Evolutionary conservation across 2,329 filamentous ascomycete genomes (phyloP), one percentile per base, ranked within the genome.

Genomic region (Ophiostoma montium): DNA sequence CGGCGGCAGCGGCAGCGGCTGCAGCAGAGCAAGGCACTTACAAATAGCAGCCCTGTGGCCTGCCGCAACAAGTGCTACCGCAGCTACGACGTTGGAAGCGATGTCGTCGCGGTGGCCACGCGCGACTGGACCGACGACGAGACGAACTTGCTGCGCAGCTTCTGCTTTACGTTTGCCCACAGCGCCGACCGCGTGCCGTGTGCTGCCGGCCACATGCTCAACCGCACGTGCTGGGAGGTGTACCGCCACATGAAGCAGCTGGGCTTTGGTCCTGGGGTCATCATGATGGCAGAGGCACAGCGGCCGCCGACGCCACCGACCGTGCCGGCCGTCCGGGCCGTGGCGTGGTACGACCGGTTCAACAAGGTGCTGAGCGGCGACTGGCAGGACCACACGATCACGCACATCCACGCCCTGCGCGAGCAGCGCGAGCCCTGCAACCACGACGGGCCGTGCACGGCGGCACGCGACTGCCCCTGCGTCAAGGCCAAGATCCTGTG

Each of bases 361-460:
- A 73, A 67, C 55, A 78, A 78, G 58, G 63, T 70, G 53, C 66
- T 77, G 6, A 60, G 70, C 41, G 69, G 70, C 12, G 71, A 78
- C 58, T 76, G 74, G 71, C 66, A 74, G 59, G 71, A 74, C 3
- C 68, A 74, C 39, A 78, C 73, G 11, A 64, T 67, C 43, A 73
- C 71, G 3, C 71, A 77, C 53, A 67, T 75, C 48, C 74, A 77
- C 53, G 70, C 78, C 42, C 65, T 71, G 15, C 71, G 77, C 35
- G 72, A 75, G 32, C 67, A 75, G 2, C 74, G 76, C 46, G 75
- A 80, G 16, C 79, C 82, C 3, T 89, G 84, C 57, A 71, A 72
- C 47, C 84, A 89, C 57, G 74, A 79, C 27, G 83, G 83, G 0
- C 72, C 78, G 2, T 89, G 84, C 61, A 73, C 73, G 15, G 64